Percentiles rank a stretch among this genome's conserved stretches.
These are phyloP conservation scores for Triticum turgidum DNA, from an alignment of 176 grass and related monocot species.

Conservation along the genomic window DNA sequence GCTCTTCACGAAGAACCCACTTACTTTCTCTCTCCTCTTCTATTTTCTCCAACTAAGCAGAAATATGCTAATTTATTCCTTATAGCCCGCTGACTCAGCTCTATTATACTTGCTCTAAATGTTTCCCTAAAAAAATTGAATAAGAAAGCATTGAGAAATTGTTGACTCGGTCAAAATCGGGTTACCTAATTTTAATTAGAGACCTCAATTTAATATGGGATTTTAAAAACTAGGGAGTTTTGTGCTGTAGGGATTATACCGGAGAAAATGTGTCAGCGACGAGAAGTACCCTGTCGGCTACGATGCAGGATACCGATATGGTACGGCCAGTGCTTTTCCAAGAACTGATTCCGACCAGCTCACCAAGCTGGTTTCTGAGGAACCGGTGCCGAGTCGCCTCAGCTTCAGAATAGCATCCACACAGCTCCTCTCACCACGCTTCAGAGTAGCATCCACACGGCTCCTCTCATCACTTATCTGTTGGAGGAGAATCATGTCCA, in stretches of 20 bases:
- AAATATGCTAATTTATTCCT: no score
- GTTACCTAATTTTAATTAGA: no score
- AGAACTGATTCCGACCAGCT: conserved; percentile 23
- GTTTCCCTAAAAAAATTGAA: no score
- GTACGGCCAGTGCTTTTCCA: conserved; percentile 23
- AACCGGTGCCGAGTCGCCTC: conserved; percentile 38
- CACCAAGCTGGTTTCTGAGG: conserved; percentile 10
- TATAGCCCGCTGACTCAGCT: no score
- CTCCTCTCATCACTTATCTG: conserved; percentile 34
- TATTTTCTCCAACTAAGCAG: no score
- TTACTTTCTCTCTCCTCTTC: no score
- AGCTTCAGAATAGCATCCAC: conserved; percentile 48
- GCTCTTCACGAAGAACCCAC: no score
- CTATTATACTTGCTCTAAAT: no score
- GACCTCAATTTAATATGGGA: no score
- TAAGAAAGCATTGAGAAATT: no score
- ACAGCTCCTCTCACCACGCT: not conserved
- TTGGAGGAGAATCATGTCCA: conserved; percentile 28
- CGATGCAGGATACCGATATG: conserved; percentile 5
- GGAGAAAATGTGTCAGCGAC: not conserved
- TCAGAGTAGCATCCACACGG: conserved; percentile 47
- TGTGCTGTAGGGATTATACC: not conserved
- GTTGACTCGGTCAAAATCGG: no score
- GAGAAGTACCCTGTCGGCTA: not conserved
- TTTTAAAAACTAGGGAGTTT: no score